Evolutionary conservation across 2,329 filamentous ascomycete genomes (phyloP), one percentile per base, ranked within the genome.

Genomic region (Tolypocladium album): DNA sequence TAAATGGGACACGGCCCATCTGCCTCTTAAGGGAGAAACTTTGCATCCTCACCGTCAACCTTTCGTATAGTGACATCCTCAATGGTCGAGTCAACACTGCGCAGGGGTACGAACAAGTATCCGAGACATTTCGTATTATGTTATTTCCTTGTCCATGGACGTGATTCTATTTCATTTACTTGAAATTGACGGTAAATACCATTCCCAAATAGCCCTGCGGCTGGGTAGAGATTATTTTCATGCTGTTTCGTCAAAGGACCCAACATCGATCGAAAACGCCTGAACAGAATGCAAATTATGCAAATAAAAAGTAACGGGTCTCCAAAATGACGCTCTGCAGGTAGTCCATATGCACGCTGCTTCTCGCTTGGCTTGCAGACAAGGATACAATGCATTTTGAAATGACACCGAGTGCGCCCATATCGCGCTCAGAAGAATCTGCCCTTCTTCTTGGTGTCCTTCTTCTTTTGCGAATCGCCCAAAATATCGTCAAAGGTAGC

Each of bases 401-500:
- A 31, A n/a, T n/a, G 47, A 57, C 40, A 17, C 15, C 38, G 34
- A 40, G 4, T n/a, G 17, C 24, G 3, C 5, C 38, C n/a, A 40
- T 39, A 17, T 63, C 57, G 27, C 62, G 11, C 27, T 64, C 65
- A 76, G 63, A 76, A 77, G 64, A 76, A 77, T 56, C 75, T 69
- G 56, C 70, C 70, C 70, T 75, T 77, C 67, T 75, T 77, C 71
- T 76, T 75, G 42, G 67, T 60, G 40, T 59, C 58, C 34, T 67
- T 59, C 62, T 72, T 72, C 63, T 71, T 71, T 50, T 72, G 64
- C 13, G 64, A 65, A n/a, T 68, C 69, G 11, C 74, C 73, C 31
- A 81, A 68, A 42, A 81, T 81, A 56, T 81, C 78, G 62, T 81
- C 78, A 66, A 81, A 81, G 0, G 78, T 81, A 36, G 74, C 71